Conservation (phyloP, 805 yeast species). For the Myxozyma sirexii region DNA sequence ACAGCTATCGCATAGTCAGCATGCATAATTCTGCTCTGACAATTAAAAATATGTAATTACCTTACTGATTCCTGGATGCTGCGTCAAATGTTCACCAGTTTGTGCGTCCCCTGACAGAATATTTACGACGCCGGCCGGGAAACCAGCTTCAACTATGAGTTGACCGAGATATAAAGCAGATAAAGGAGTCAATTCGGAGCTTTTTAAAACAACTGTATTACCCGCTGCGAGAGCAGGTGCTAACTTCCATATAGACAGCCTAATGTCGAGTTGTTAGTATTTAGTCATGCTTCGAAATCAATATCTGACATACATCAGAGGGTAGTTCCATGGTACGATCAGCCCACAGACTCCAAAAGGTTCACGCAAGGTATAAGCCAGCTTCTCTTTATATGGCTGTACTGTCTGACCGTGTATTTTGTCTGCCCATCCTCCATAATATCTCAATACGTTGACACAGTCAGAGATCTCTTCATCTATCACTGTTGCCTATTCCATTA, state of each 20-base stretch:
- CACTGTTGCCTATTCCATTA: conserved; percentile 7
- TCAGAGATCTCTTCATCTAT: conserved; percentile 55
- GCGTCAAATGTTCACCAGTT: conserved; percentile 69
- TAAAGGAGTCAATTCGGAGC: conserved; percentile 77
- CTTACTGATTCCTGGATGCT: conserved; percentile 67
- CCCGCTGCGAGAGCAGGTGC: conserved; percentile 85
- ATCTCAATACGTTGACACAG: conserved; percentile 58
- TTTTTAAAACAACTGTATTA: conserved; percentile 68
- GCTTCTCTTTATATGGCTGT: conserved; percentile 59
- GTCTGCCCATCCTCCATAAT: conserved; percentile 71
- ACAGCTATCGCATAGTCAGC: conserved; percentile 49
- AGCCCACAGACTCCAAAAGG: conserved; percentile 69
- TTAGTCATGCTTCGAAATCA: not conserved
- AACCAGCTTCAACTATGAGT: conserved; percentile 63
- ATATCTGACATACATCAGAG: conserved; percentile 43
- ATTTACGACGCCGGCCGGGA: conserved; percentile 77
- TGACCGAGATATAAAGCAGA: conserved; percentile 64
- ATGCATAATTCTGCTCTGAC: not conserved
- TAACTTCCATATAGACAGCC: conserved; percentile 60
- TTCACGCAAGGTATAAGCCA: conserved; percentile 71
- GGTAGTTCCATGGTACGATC: conserved; percentile 75
- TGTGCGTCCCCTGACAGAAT: conserved; percentile 71
- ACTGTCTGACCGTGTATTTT: conserved; percentile 61
- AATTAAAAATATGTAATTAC: conserved; percentile 47
- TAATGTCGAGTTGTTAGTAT: not conserved